Percentiles rank a stretch among this genome's conserved stretches.
phyloP scores from a whole-genome alignment of 2,329 filamentous ascomycete species.

The Akanthomyces muscarius region DNA sequence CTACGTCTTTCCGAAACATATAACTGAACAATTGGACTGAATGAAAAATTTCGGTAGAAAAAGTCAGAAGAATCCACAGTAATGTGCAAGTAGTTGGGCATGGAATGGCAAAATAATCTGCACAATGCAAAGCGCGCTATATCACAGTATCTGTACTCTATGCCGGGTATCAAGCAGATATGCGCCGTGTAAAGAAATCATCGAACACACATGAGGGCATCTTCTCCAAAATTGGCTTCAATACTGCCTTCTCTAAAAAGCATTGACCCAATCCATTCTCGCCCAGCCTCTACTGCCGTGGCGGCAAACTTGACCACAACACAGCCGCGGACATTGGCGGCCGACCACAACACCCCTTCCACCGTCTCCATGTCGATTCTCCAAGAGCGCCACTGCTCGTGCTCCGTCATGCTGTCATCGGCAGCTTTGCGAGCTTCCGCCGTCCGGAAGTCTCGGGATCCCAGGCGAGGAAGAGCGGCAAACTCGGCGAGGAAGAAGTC shows the following conservation, averaged over 20 bases:
- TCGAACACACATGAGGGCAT: slow-evolving; percentile 72
- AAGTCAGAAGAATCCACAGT: no score
- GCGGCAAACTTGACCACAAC: slow-evolving; percentile 91
- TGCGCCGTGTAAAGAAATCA: slow-evolving; percentile 29
- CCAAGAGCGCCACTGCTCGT: slow-evolving; percentile 50
- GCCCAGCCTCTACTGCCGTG: slow-evolving; percentile 72
- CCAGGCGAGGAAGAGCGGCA: slow-evolving; percentile 71
- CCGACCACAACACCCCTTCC: slow-evolving; percentile 72
- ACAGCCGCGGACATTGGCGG: slow-evolving; percentile 74
- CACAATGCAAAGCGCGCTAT: neutral
- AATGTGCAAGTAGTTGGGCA: neutral
- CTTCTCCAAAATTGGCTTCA: slow-evolving; percentile 67
- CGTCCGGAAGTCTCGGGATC: slow-evolving; percentile 70
- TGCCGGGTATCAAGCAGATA: slow-evolving; percentile 7
- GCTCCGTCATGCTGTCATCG: slow-evolving; percentile 34
- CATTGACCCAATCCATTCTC: slow-evolving; percentile 75
- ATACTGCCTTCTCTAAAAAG: slow-evolving; percentile 71
- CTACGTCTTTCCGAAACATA: neutral
- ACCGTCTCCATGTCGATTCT: slow-evolving; percentile 56
- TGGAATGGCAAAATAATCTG: neutral
- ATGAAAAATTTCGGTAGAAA: no score
- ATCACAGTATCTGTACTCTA: neutral
- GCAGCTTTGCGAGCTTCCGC: slow-evolving; percentile 44
- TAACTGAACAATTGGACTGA: no score
- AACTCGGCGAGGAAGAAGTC: slow-evolving; percentile 79